Conservation (phyloP, 768 basidiomycete species). For the Boletus reticuloceps region DNA sequence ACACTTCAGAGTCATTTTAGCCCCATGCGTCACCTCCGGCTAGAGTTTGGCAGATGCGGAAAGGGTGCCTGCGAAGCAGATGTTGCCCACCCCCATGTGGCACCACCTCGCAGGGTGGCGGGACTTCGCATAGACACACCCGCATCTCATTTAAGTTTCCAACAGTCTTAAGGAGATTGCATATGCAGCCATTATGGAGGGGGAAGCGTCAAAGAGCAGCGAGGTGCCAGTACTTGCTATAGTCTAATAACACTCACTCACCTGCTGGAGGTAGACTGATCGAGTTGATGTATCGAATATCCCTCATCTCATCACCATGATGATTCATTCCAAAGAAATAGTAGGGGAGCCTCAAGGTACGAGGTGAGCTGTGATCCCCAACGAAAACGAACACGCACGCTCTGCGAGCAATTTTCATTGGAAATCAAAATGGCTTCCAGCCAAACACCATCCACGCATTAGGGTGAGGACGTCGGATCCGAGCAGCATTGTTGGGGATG, state of each 20-base stretch:
- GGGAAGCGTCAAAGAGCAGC: neutral
- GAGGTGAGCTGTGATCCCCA: conserved; percentile 11
- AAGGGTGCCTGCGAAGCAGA: too few species aligned
- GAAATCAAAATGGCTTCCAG: neutral
- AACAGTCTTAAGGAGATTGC: neutral
- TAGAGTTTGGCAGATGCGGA: too few species aligned
- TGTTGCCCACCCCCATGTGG: neutral
- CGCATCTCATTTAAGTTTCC: neutral
- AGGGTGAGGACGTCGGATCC: neutral
- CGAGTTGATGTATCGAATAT: neutral
- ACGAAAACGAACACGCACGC: neutral
- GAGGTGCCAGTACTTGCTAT: neutral
- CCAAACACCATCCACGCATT: neutral
- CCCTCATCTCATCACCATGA: neutral
- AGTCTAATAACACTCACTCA: neutral
- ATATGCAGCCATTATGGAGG: neutral
- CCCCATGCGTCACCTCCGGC: too few species aligned
- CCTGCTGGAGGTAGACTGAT: conserved; percentile 7
- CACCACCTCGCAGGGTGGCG: neutral
- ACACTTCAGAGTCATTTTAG: too few species aligned
- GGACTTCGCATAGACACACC: conserved; percentile 1
- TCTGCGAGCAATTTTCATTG: neutral
- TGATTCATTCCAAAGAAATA: neutral
- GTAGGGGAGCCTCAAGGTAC: conserved; percentile 12
- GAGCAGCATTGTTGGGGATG: neutral